Conservation (phyloP, 1,284 basidiomycete species). For the Trichosporon sp. region DNA sequence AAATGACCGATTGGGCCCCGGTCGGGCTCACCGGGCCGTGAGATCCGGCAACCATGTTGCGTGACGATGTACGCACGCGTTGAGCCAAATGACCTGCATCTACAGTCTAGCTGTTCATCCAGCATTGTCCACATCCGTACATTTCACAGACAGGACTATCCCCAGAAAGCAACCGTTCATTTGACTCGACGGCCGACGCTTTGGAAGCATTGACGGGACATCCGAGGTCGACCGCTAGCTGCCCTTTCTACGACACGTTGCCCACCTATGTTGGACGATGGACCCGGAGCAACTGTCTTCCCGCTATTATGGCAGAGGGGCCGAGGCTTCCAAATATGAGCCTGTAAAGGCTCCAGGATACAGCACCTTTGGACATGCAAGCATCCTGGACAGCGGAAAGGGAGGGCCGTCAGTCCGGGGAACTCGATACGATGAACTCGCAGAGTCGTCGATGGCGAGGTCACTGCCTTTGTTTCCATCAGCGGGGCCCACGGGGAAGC, state of each 20-base stretch:
- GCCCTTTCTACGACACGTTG: too few relatives aligned
- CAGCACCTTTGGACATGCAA: neutral
- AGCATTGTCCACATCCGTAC: neutral
- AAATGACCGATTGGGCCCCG: neutral
- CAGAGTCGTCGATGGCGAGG: neutral
- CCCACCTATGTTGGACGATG: neutral
- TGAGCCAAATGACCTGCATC: neutral
- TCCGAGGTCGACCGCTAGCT: too few relatives aligned
- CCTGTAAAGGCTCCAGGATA: neutral
- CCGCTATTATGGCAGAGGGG: neutral
- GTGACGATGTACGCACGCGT: too few relatives aligned
- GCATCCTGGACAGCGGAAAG: neutral
- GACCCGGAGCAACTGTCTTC: neutral
- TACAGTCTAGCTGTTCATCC: too few relatives aligned
- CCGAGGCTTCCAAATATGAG: neutral
- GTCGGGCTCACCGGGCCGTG: neutral
- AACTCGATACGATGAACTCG: neutral
- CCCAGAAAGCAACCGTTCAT: neutral
- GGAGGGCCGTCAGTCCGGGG: neutral
- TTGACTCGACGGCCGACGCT: neutral
- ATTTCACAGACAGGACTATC: too few relatives aligned
- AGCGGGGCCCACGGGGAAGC: slow-evolving; percentile 27
- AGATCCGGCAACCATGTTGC: neutral
- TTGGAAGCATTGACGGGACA: neutral
- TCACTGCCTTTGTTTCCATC: slow-evolving; percentile 14